phyloP scores from a whole-genome alignment of 225 moss, liverwort and hornwort species.

The Pseudisothecium myosuroides region DNA sequence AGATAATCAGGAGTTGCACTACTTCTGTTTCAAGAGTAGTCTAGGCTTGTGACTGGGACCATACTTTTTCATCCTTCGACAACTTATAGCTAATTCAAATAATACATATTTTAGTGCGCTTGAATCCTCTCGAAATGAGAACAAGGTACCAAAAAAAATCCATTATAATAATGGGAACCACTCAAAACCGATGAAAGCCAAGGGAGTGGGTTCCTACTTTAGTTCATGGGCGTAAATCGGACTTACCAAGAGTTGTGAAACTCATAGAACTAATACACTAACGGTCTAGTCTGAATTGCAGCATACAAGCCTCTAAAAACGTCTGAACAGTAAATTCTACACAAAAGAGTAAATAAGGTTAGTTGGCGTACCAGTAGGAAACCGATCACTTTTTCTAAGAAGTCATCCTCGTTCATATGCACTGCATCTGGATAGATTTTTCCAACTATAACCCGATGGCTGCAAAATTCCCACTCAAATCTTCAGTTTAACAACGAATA shows the following conservation, averaged over 20 bases:
- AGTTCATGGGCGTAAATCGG: background rate
- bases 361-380: slow-evolving; percentile 59
- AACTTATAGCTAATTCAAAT: background rate
- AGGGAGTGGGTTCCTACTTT: background rate
- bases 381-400: slow-evolving; percentile 80
- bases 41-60: background rate
- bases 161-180: background rate
- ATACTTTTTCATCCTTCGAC: background rate
- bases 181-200: background rate
- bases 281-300: background rate
- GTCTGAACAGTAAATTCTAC: too few species aligned
- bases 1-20: background rate
- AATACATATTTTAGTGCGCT: background rate
- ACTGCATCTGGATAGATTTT: slow-evolving; percentile 78
- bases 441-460: slow-evolving; percentile 89
- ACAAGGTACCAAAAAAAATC: background rate
- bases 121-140: background rate
- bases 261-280: background rate
- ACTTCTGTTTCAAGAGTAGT: background rate
- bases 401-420: slow-evolving; percentile 60
- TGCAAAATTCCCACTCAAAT: slow-evolving; percentile 13
- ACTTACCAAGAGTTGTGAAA: background rate
- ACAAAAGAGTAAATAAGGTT: background rate
- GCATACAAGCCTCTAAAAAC: background rate
- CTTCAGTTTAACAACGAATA: background rate